These are phyloP conservation scores for Mycena pura DNA, from an alignment of 768 basidiomycete species.

Conservation along the genomic window DNA sequence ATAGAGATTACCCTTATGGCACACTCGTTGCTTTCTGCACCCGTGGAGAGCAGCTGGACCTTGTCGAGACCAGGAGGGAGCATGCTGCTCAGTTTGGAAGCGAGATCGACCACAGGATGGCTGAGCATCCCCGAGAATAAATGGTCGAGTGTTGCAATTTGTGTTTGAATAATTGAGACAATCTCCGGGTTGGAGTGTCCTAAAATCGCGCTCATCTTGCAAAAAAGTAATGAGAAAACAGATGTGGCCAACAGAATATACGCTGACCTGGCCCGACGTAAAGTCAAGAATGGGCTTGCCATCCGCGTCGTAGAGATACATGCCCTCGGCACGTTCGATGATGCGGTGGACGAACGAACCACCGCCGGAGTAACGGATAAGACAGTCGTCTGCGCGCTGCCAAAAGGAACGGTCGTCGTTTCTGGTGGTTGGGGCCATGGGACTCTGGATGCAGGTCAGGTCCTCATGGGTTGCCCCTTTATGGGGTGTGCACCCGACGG, in stretches of 20 bases:
- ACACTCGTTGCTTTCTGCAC: slow-evolving; percentile 28
- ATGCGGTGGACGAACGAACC: slow-evolving; percentile 25
- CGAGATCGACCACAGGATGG: slow-evolving; percentile 25
- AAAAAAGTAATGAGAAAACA: neutral
- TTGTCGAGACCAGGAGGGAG: slow-evolving; percentile 31
- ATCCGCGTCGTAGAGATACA: slow-evolving; percentile 28
- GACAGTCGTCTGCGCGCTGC: slow-evolving; percentile 23
- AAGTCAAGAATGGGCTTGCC: slow-evolving; percentile 28
- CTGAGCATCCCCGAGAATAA: slow-evolving; percentile 29
- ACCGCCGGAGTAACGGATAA: slow-evolving; percentile 28
- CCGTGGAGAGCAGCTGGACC: slow-evolving; percentile 25
- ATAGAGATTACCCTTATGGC: slow-evolving; percentile 18
- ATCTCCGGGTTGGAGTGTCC: slow-evolving; percentile 30
- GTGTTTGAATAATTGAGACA: slow-evolving; percentile 18
- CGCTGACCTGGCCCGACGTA: slow-evolving; percentile 26
- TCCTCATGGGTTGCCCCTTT: slow-evolving; percentile 13
- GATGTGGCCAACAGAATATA: neutral
- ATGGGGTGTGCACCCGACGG: slow-evolving; percentile 5
- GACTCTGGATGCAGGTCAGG: slow-evolving; percentile 1
- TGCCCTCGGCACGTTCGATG: slow-evolving; percentile 26
- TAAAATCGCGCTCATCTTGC: slow-evolving; percentile 28
- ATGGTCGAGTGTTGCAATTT: slow-evolving; percentile 24
- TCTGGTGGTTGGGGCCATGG: slow-evolving; percentile 1
- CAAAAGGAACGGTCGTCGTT: slow-evolving; percentile 24
- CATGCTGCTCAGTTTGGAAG: slow-evolving; percentile 18